Conservation (phyloP, 108 stramenopile genomes). For the Nitzschia sp. region DNA sequence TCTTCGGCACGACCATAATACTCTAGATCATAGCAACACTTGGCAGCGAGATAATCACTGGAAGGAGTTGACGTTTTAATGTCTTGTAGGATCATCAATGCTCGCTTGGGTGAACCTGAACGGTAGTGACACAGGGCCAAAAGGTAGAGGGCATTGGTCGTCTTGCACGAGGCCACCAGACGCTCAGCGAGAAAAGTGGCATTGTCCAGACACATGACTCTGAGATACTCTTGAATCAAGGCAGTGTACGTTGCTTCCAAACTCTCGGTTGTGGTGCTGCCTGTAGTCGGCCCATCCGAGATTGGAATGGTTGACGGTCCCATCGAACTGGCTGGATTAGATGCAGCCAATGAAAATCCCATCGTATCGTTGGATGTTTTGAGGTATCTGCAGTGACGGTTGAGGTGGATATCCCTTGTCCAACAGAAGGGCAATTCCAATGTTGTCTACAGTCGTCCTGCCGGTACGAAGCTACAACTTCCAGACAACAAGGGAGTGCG, state of each 20-base stretch:
- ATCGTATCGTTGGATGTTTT: no score
- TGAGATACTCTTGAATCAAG: slow-evolving; percentile 77
- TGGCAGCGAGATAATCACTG: slow-evolving; percentile 65
- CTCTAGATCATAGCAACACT: slow-evolving; percentile 65
- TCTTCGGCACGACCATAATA: slow-evolving; percentile 77
- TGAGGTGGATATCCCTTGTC: no score
- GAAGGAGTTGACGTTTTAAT: slow-evolving; percentile 15
- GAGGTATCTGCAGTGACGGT: no score
- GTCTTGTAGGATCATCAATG: slow-evolving; percentile 50
- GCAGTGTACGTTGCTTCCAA: slow-evolving; percentile 63
- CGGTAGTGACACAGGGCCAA: slow-evolving; percentile 78
- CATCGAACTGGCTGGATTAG: background rate
- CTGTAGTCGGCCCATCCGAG: background rate
- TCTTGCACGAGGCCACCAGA: slow-evolving; percentile 50
- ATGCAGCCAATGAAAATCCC: no score
- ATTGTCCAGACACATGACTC: slow-evolving; percentile 70
- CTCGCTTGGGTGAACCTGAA: slow-evolving; percentile 49
- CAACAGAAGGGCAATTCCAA: background rate
- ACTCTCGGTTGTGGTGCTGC: background rate
- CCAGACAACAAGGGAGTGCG: no score
- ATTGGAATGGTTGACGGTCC: background rate
- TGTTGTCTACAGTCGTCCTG: no score
- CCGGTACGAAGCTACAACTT: no score
- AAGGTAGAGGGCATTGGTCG: slow-evolving; percentile 61
- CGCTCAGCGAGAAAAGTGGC: slow-evolving; percentile 84